Base-by-base conservation (phyloP, 306 rosid genomes). In the Dalbergia cochinchinensis region DNA sequence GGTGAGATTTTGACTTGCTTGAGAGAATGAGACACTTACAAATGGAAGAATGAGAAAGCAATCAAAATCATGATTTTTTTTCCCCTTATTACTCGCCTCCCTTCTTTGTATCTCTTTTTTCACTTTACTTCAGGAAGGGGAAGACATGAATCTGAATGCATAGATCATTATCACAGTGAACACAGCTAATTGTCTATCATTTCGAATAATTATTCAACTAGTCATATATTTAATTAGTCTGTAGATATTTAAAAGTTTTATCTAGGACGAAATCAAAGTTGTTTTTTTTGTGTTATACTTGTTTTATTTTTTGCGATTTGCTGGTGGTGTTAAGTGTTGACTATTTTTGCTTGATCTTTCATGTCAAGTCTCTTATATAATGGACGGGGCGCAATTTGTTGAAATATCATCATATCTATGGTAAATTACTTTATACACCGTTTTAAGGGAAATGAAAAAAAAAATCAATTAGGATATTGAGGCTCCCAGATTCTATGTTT, bases 1-100 rank as follows among this genome's bases (percentile, higher is more conserved):
- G 67, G 31, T 61, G 66, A 4, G 71, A 65, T 41, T 65, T 65
- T 35, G 15, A 65, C 47, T 41, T 61, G 50, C 11, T 74, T 74
- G 18, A 15, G 47, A 44, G 47, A 44, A 22, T 15, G 26, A 41
- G 11, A 57, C 78, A 13, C 76, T 71, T 54, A 1, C 41, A 57
- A 22, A 41, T 18, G 65, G 65, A 37, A 13, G 48, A 71, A 15
- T 12, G 41, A 57, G 5, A 72, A 12, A 8, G 18, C 16, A 18
- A 58, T 7, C 13, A 20, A 58, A 58, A 58, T 58, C 10, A 55
- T 18, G 4, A 8, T 15, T 9, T 11, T 58, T 58, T 58, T 15
- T 6, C 4, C 13, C 31, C 31, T 26, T 26, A 2, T 26, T 1
- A 6, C 1, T 7, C 18, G 14, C 1, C 18, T 50, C 55, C 18